Evolutionary conservation across 257 asterid genomes (phyloP), one percentile per base, ranked within the genome.

Genomic region (Anisodus acutangulus): DNA sequence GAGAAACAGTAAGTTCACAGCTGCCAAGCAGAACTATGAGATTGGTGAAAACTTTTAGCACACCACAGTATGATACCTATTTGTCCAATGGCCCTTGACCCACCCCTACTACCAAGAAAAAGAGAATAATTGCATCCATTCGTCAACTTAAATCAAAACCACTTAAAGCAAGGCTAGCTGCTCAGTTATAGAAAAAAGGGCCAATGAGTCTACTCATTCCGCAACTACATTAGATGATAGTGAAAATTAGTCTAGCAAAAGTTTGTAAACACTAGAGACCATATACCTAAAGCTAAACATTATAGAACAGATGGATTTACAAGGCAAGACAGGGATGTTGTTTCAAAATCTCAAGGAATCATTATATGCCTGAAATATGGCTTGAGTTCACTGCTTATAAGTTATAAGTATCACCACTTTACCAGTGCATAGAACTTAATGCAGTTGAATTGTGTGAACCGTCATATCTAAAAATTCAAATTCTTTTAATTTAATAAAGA

Each of bases 1-100:
- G 85, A 85, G 85, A 86, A 80, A 85, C 54, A n/a, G 60, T 60
- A 15, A 35, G 43, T 85, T 31, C 35, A 31, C 35, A 31, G 35
- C 41, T 66, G n/a, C n/a, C 45, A 47, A 64, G 54, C 39, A 51
- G 84, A 82, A 67, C 60, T 43, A 74, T 22, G 81, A 74, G 17
- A 74, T 11, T 74, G 81, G 81, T 5, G 45, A 74, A 22, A 49
- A 49, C 22, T 49, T 49, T 19, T 22, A 35, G 81, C n/a, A 74
- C 57, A 26, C 62, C 2, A 53, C 19, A 2, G 8, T 49, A 19
- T 26, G 62, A 49, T 49, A 74, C 22, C 12, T 74, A 74, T 49
- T 49, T 49, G 81, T 6, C 81, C 10, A 45, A 72, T 45, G 49
- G n/a, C 62, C 60, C 81, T 11, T 49, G 49, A 43, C 53, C 41